Evolutionary conservation across 2,329 filamentous ascomycete genomes (phyloP), one percentile per base, ranked within the genome.

Genomic region (Colletotrichum gigasporum): DNA sequence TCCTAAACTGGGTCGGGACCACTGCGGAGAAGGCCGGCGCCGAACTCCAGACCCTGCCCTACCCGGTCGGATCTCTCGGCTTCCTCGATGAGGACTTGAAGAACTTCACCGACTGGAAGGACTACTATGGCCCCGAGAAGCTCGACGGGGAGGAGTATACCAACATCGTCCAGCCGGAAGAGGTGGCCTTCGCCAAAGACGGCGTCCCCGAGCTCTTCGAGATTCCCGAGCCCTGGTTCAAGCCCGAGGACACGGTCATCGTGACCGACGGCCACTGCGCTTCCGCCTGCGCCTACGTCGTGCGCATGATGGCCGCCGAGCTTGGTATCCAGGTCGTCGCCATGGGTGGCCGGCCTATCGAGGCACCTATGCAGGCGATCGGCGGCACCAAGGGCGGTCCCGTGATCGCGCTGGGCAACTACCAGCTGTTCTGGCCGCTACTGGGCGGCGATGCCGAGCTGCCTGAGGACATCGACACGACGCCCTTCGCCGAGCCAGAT

Each of bases 371-470:
- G 78, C 87, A 90, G 76, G 83, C 81, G 4, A 80, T 90, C 16
- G 88, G 89, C n/a, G 90, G 89, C n/a, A 83, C 87, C 48, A 88
- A 90, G 69, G 90, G 89, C 30, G 77, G 76, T 1, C 77, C 75
- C 8, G 69, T 83, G 57, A 82, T 64, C 16, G 5, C 39, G 8
- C 59, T 68, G 20, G 22, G 12, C 5, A 22, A 41, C 6, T 64
- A 61, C 41, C 56, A 61, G 35, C 10, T 26, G 2, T 9, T 57
- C 11, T 47, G 28, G 14, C 22, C 59, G 3, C n/a, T 12, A 3
- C 54, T 63, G 5, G 22, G 18, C 14, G 6, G n/a, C 8, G 16
- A 34, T 5, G 16, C 12, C 34, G 11, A 20, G 35, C 59, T 52
- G 7, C 66, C 63, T 2, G 35, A 20, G 4, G 53, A 34, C 5